Percentiles rank a stretch among this genome's conserved stretches.
Conservation (phyloP, 345 rosid species). For the Eucalyptus sp. region DNA sequence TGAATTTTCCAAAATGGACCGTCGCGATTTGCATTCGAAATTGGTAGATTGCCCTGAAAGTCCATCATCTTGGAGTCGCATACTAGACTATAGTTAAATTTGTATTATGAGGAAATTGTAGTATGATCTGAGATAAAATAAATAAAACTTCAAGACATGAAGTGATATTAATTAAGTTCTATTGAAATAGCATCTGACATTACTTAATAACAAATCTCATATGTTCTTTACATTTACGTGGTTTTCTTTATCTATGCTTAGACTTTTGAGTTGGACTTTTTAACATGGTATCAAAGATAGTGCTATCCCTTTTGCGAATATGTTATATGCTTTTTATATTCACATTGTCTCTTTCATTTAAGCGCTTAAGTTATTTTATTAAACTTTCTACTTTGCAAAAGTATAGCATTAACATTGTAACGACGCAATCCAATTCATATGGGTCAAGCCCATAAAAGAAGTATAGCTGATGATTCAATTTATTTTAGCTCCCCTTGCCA, state of each 20-base stretch:
- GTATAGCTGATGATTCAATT: neutral
- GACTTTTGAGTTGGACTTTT: no score
- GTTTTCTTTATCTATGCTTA: rapidly evolving
- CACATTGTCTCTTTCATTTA: neutral
- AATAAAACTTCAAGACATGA: neutral
- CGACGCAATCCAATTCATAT: rapidly evolving
- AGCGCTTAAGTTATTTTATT: neutral
- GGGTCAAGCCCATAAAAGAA: neutral
- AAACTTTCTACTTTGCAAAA: neutral
- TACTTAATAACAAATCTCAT: rapidly evolving
- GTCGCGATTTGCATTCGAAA: neutral
- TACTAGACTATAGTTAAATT: neutral
- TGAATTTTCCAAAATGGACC: neutral
- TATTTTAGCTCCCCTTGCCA: neutral
- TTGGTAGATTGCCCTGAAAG: rapidly evolving
- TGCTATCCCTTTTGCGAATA: rapidly evolving
- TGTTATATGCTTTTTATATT: no score
- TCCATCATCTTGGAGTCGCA: neutral
- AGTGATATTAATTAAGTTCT: neutral
- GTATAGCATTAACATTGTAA: no score
- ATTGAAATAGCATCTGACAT: no score
- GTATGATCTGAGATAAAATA: neutral
- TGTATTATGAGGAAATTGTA: neutral
- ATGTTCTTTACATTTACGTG: no score
- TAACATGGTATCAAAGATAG: rapidly evolving